A percentile compares a stretch with the other conserved stretches of the same genome.
Conservation (phyloP, 768 basidiomycete genomes). For the Podaxis carcinomalis region DNA sequence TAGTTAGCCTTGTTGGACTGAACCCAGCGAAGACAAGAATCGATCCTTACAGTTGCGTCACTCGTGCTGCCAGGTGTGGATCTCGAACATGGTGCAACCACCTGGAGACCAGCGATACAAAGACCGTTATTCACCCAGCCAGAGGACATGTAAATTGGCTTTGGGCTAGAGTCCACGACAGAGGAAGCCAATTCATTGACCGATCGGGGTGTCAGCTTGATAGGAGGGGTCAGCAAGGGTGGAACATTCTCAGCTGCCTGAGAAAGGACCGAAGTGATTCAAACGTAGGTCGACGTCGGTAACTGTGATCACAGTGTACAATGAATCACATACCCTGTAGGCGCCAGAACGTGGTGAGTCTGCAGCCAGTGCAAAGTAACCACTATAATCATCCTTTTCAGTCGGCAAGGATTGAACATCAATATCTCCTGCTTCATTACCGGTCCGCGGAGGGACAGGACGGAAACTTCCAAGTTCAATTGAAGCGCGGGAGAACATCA, state of each 20-base stretch:
- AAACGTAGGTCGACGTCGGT: background rate
- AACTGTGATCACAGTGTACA: background rate
- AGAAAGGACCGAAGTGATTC: background rate
- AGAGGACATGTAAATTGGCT: background rate
- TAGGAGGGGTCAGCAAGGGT: background rate
- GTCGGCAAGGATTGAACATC: background rate
- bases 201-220: background rate
- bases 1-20: background rate
- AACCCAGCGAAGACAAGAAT: background rate
- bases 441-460: background rate
- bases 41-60: background rate
- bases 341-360: background rate
- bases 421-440: background rate
- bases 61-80: background rate
- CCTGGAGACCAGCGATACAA: background rate
- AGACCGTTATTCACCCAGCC: slow-evolving; percentile 1
- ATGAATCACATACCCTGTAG: background rate
- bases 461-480: slow-evolving; percentile 4
- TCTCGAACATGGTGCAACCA: background rate
- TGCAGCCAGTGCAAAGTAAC: background rate
- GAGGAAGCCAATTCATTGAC: background rate
- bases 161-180: background rate
- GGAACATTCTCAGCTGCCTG: background rate
- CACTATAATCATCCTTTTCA: background rate
- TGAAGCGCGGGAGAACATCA: slow-evolving; percentile 8